Conservation (phyloP, 2,329 filamentous ascomycete genomes). For the Atkinsonella texensis region DNA sequence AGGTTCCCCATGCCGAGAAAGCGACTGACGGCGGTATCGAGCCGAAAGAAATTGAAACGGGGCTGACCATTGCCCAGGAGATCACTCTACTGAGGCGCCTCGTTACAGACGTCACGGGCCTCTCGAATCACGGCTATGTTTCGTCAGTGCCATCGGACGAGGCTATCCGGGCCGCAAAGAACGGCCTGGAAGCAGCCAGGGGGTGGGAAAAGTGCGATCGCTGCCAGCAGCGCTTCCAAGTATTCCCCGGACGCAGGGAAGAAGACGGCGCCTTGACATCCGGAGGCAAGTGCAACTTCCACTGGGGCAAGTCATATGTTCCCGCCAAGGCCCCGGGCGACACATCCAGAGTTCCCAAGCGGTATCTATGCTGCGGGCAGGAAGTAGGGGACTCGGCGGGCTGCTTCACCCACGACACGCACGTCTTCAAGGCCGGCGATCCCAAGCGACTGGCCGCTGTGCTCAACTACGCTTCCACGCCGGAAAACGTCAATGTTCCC, state of each 20-base stretch:
- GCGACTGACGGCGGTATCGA: conserved; percentile 16
- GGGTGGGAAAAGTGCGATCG: conserved; percentile 86
- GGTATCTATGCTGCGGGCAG: conserved; percentile 71
- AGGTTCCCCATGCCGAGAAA: conserved; percentile 6
- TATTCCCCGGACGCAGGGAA: conserved; percentile 74
- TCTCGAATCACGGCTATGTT: conserved; percentile 68
- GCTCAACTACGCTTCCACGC: conserved; percentile 71
- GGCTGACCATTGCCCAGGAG: conserved; percentile 57
- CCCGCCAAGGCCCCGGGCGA: conserved; percentile 46
- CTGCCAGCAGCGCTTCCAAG: conserved; percentile 76
- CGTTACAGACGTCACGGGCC: conserved; percentile 47
- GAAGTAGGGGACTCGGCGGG: conserved; percentile 59
- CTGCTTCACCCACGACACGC: conserved; percentile 57
- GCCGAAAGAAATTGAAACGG: conserved; percentile 52
- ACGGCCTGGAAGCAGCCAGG: conserved; percentile 52
- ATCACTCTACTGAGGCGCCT: conserved; percentile 50
- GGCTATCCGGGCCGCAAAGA: conserved; percentile 53
- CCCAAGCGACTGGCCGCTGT: conserved; percentile 63
- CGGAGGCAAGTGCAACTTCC: conserved; percentile 68
- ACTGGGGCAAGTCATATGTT: conserved; percentile 60
- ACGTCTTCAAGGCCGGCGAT: conserved; percentile 80
- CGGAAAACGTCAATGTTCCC: conserved; percentile 43
- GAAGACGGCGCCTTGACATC: conserved; percentile 65
- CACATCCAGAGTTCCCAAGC: conserved; percentile 43
- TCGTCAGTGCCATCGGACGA: conserved; percentile 49